These are phyloP conservation scores for Aquilaria agallochum DNA, from an alignment of 441 rosid species.

Conservation along the genomic window DNA sequence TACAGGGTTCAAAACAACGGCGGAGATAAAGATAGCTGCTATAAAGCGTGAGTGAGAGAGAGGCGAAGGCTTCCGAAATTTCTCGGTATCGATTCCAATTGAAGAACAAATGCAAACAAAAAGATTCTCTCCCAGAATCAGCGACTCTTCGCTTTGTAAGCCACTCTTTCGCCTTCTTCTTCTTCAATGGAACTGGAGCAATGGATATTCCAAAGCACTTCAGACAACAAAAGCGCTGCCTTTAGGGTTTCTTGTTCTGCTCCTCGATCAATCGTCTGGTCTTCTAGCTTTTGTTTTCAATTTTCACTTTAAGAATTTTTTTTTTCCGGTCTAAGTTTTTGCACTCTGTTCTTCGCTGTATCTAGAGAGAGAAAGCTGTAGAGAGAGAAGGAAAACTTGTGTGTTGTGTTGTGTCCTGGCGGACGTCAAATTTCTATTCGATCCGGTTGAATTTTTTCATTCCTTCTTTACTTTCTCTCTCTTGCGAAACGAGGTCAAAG, in stretches of 20 bases:
- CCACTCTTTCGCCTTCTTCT: slow-evolving; percentile 3
- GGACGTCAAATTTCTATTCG: slow-evolving; percentile 93
- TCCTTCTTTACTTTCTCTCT: slow-evolving; percentile 26
- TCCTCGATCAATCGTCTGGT: slow-evolving; percentile 16
- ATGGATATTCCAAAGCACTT: slow-evolving; percentile 6
- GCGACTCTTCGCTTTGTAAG: slow-evolving; percentile 7
- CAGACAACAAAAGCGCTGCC: neutral
- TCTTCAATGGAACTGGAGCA: slow-evolving; percentile 9
- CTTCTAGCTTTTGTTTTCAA: neutral
- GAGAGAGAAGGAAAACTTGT: slow-evolving; percentile 26
- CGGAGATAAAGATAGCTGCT: slow-evolving; percentile 12
- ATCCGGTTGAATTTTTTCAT: slow-evolving; percentile 59
- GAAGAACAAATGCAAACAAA: neutral
- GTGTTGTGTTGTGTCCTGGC: slow-evolving; percentile 51
- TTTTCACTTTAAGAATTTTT: neutral
- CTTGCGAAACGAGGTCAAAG: slow-evolving; percentile 47
- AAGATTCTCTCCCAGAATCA: slow-evolving; percentile 6
- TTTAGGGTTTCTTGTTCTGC: neutral
- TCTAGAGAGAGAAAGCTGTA: slow-evolving; percentile 46
- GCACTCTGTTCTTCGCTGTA: slow-evolving; percentile 55
- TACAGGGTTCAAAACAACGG: slow-evolving; percentile 30
- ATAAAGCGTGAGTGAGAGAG: slow-evolving; percentile 4
- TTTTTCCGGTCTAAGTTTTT: slow-evolving; percentile 23
- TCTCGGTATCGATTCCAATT: slow-evolving; percentile 11
- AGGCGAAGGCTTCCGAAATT: slow-evolving; percentile 14